A percentile compares a stretch with the other conserved stretches of the same genome.
Evolutionary conservation across 352 stramenopile genomes (phyloP).

Genomic region (Phytophthora meadii): DNA sequence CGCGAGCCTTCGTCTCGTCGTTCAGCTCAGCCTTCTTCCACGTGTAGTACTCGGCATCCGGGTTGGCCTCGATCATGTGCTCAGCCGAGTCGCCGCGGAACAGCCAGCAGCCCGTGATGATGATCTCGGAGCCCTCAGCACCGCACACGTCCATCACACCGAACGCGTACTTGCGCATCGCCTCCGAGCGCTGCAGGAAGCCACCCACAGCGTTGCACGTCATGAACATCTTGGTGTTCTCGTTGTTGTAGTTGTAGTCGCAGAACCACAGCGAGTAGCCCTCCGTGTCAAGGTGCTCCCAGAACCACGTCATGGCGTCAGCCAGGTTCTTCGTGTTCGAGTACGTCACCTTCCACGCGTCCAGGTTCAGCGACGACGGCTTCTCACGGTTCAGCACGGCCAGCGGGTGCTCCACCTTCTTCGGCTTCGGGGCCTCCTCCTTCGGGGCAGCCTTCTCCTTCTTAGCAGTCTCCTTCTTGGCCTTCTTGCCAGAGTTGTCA

Average conservation of each 20-base stretch:
- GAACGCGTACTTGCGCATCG: constrained; percentile 94
- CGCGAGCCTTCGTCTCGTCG: constrained; percentile 77
- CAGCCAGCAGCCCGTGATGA: constrained; percentile 92
- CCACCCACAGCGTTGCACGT: constrained; percentile 92
- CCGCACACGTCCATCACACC: constrained; percentile 87
- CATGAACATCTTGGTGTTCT: constrained; percentile 95
- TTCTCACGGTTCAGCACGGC: constrained; percentile 89
- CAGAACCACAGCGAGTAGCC: constrained; percentile 93
- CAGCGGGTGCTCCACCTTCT: constrained; percentile 88
- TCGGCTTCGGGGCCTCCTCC: constrained; percentile 60
- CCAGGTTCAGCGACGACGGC: constrained; percentile 80
- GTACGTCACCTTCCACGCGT: constrained; percentile 94
- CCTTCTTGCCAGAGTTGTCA: constrained; percentile 50
- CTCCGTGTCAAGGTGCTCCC: constrained; percentile 87
- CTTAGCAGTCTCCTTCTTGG: constrained; percentile 47
- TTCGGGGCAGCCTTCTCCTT: constrained; percentile 52
- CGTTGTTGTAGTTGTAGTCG: constrained; percentile 95
- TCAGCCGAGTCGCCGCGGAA: constrained; percentile 89
- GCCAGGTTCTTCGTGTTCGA: constrained; percentile 88
- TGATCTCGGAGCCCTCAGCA: constrained; percentile 69
- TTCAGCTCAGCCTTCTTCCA: constrained; percentile 87
- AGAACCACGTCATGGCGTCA: constrained; percentile 93
- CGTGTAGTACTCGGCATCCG: constrained; percentile 94
- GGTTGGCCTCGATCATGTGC: constrained; percentile 91
- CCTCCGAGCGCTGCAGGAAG: constrained; percentile 93